These are phyloP conservation scores for Rhazya stricta DNA, from an alignment of 257 asterid genomes.

Conservation along the genomic window DNA sequence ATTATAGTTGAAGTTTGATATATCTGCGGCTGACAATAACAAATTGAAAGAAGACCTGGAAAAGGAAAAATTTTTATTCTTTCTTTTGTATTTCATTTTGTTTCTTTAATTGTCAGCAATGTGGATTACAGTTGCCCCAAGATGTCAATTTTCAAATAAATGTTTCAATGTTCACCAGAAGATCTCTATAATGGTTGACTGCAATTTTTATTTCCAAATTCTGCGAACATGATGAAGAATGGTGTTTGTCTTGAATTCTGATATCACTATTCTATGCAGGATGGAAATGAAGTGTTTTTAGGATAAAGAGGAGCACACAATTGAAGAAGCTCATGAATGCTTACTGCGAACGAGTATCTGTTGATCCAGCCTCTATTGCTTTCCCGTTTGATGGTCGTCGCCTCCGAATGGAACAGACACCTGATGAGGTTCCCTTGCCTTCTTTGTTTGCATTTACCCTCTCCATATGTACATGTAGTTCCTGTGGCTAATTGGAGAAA, in stretches of 20 bases:
- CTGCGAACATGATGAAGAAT: neutral
- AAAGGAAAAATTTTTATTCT: neutral
- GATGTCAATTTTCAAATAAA: neutral
- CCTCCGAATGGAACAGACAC: slow-evolving; percentile 14
- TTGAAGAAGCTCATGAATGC: slow-evolving; percentile 48
- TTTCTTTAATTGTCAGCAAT: neutral
- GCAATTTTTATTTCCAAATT: neutral
- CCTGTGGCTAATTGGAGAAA: neutral
- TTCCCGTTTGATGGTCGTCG: slow-evolving; percentile 47
- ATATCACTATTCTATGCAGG: slow-evolving; percentile 23
- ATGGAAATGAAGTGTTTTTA: slow-evolving; percentile 48
- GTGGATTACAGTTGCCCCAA: neutral
- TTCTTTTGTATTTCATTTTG: neutral
- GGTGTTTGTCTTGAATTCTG: neutral
- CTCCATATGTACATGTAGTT: neutral
- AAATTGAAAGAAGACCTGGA: neutral
- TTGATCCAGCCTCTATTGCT: slow-evolving; percentile 38
- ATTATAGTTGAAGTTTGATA: neutral
- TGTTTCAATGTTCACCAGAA: neutral
- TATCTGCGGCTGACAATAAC: neutral
- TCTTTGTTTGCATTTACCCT: neutral
- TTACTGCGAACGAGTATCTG: slow-evolving; percentile 43
- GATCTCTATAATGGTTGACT: neutral
- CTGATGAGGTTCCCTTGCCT: neutral
- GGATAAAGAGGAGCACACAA: slow-evolving; percentile 48